Conservation (phyloP, 2,329 filamentous ascomycete species). For the Periconia digitata region DNA sequence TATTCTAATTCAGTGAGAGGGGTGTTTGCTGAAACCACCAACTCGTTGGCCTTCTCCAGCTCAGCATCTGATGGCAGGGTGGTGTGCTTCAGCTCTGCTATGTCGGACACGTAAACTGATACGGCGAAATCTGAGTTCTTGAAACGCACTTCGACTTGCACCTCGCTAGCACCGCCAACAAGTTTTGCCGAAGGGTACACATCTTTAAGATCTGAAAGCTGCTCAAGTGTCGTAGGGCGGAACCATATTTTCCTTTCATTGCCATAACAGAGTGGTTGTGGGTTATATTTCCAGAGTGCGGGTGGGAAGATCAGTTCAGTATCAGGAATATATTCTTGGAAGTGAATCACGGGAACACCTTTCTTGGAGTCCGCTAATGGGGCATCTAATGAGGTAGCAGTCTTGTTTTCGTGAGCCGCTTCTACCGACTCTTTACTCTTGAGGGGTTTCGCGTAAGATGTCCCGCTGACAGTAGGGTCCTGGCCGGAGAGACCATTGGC, state of each 20-base stretch:
- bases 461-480: slow-evolving; percentile 29
- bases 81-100: slow-evolving; percentile 77
- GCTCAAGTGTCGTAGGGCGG: slow-evolving; percentile 78
- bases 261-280: slow-evolving; percentile 79
- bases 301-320: slow-evolving; percentile 94
- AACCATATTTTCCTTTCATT: slow-evolving; percentile 95
- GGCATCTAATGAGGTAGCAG: slow-evolving; percentile 32
- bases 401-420: slow-evolving; percentile 54
- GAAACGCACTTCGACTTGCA: slow-evolving; percentile 97
- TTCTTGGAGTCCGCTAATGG: slow-evolving; percentile 56
- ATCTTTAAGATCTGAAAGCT: slow-evolving; percentile 85
- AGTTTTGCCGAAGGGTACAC: slow-evolving; percentile 86
- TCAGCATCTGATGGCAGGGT: slow-evolving; percentile 27
- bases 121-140: slow-evolving; percentile 87
- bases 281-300: slow-evolving; percentile 75
- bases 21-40: slow-evolving; percentile 89
- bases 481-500: slow-evolving; percentile 19
- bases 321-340: slow-evolving; percentile 86
- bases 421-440: slow-evolving; percentile 35
- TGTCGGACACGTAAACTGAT: slow-evolving; percentile 90
- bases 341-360: slow-evolving; percentile 62
- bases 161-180: slow-evolving; percentile 92
- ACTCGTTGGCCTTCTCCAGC: slow-evolving; percentile 26
- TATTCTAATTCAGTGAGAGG: slow-evolving; percentile 85
- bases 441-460: slow-evolving; percentile 36